Evolutionary conservation across 495 filamentous ascomycete species (phyloP), one percentile per base, ranked within the genome.

Genomic region (Echria macrotheca): DNA sequence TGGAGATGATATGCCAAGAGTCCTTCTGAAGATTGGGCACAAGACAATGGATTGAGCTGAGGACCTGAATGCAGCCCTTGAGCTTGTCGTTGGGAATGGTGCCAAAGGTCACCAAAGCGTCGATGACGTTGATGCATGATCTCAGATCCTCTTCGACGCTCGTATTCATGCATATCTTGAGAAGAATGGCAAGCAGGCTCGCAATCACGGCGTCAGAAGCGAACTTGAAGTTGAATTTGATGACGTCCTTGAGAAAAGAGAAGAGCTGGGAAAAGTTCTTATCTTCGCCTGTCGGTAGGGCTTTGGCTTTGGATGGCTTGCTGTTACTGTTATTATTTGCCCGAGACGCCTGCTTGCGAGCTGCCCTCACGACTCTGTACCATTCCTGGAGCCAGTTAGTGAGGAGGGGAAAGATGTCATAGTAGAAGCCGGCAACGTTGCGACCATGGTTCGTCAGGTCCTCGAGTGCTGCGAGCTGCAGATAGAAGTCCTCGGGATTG

Each of bases 171-270:
- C 87, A 93, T 10, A 94, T 84, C 8, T 70, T 73, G 37, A 93
- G 76, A 9, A 89, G 69, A 12, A 78, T 75, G 19, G 76, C 73
- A 25, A 98, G 76, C 41, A 98, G 63, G 7, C 66, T 59, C 45
- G 77, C 77, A 33, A 90, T 73, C 44, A 87, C 83, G 22, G 75
- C 73, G 41, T 86, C 80, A 29, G 77, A 75, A 31, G 89, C 85
- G 23, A 83, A 77, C 49, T 83, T 86, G 62, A 84, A 85, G 65
- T 89, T 91, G 67, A 91, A 84, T 55, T 85, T 90, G 66, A 93
- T 83, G 50, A 93, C 69, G 57, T 89, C 82, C n/a, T 81, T 80
- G 22, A 86, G 75, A 38, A 89, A 86, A 39, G 78, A 72, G 56
- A 95, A 86, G 5, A 94, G 68, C 47, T 81, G 76, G 35, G 73